These are phyloP conservation scores for Suhomyces kilbournensis DNA, from an alignment of 805 yeast genomes.

Conservation along the genomic window DNA sequence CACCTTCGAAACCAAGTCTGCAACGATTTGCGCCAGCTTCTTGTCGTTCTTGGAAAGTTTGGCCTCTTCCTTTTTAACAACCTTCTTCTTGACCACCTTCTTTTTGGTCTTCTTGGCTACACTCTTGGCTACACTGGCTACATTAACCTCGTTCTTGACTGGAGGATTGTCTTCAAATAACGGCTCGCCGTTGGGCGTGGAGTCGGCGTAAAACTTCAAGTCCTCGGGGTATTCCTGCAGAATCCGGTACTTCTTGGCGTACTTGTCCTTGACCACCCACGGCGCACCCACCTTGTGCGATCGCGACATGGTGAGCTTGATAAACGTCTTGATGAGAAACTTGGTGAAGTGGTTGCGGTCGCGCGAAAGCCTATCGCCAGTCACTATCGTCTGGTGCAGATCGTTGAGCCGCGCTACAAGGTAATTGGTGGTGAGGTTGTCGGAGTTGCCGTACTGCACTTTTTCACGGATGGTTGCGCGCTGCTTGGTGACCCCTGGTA, in stretches of 20 bases:
- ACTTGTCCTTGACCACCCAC: conserved; percentile 84
- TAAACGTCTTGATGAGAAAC: conserved; percentile 83
- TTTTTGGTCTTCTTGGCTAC: not conserved
- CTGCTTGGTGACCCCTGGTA: conserved; percentile 23
- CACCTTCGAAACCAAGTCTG: conserved; percentile 1
- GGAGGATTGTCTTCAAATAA: conserved; percentile 14
- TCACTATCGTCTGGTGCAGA: conserved; percentile 62
- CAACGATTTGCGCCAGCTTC: not conserved
- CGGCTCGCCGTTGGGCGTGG: conserved; percentile 32
- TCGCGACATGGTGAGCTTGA: conserved; percentile 73
- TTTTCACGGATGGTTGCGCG: conserved; percentile 78
- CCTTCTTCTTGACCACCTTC: not conserved
- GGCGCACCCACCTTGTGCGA: conserved; percentile 89
- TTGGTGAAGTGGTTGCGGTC: conserved; percentile 88
- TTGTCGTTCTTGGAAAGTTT: conserved; percentile 1
- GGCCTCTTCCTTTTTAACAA: not conserved
- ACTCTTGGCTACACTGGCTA: not conserved
- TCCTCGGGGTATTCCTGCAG: conserved; percentile 58
- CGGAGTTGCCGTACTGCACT: conserved; percentile 64
- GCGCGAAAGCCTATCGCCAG: conserved; percentile 69
- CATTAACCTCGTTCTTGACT: not conserved
- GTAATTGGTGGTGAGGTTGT: conserved; percentile 51
- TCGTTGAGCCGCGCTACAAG: conserved; percentile 60
- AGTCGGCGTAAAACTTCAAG: conserved; percentile 38
- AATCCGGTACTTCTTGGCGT: conserved; percentile 67